Base-by-base conservation (phyloP, 176 grass and related monocot species). In the Cocos nucifera region DNA sequence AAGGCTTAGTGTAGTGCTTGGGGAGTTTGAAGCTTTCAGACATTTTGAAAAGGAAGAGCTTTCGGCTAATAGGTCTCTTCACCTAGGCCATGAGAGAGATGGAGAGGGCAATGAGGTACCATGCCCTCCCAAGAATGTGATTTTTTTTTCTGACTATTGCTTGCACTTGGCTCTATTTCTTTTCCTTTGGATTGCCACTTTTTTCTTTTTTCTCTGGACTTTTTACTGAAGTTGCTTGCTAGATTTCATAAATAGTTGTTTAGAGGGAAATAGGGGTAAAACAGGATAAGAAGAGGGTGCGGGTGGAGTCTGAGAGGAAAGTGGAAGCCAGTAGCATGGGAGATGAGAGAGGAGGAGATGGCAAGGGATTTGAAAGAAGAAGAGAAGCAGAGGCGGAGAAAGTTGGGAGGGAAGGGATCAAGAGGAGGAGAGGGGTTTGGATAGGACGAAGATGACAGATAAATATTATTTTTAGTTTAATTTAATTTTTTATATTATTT, bases 1-100 rank as follows among this genome's bases (percentile, higher is more conserved):
- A 80, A 91, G 1, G 76, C 75, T 51, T 88, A 85, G 81, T 85
- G 76, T 91, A 83, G 78, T 85, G 73, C 55, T 78, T 76, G n/a
- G 75, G 73, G 8, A 78, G 83, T 68, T 91, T 83, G 83, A 51
- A 64, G 39, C 59, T 57, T 53, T 64, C 57, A 74, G 49, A 48
- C 53, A 57, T 80, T 81, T 78, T 91, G 73, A 97, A 75, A 59
- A 76, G 57, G 35, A 97, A 71, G 49, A 97, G 79, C 5, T 59
- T 82, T 23, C 69, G 30, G 0, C 61, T 22, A 53, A 78, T 74
- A 21, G 62, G 69, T 10, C 58, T 56, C 78, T 63, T 79, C n/a
- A 70, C 72, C 69, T 70, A 85, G 68, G 78, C 70, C 19, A 82
- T 73, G 27, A 75, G 82, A 0, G 75, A 69, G 19, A 85, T 58